Conservation (phyloP, 2,329 filamentous ascomycete species). For the Aaosphaeria pasadenensis region DNA sequence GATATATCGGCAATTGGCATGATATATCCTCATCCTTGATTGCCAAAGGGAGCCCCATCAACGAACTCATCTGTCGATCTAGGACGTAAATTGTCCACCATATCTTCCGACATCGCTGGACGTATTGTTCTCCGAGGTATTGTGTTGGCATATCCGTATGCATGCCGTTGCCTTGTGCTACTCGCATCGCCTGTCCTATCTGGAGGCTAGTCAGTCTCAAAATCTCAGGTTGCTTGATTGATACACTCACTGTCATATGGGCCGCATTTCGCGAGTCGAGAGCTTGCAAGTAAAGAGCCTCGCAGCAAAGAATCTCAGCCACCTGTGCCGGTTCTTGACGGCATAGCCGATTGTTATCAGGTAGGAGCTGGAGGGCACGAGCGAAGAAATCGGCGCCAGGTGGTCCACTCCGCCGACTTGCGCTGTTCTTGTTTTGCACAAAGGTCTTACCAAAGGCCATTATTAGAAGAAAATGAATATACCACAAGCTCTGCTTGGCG, state of each 20-base stretch:
- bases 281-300: constrained; percentile 53
- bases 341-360: constrained; percentile 43
- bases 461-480: constrained; percentile 53
- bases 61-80: constrained; percentile 53
- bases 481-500: constrained; percentile 42
- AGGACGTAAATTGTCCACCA: constrained; percentile 57
- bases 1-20: constrained; percentile 45
- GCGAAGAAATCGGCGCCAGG: constrained; percentile 60
- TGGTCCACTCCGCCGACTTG: constrained; percentile 27
- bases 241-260: constrained; percentile 42
- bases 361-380: constrained; percentile 57
- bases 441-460: constrained; percentile 57
- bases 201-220: constrained; percentile 12
- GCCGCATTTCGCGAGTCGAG: constrained; percentile 48
- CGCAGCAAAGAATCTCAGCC: constrained; percentile 51
- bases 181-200: constrained; percentile 53
- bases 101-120: constrained; percentile 48
- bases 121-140: constrained; percentile 39
- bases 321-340: constrained; percentile 43
- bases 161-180: constrained; percentile 51
- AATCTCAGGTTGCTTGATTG: background rate
- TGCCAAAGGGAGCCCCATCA: constrained; percentile 52
- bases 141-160: constrained; percentile 51
- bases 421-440: constrained; percentile 33
- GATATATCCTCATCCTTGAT: constrained; percentile 52